These are phyloP conservation scores for Biscogniauxia marginata DNA, from an alignment of 2,329 filamentous ascomycete genomes.

Conservation along the genomic window DNA sequence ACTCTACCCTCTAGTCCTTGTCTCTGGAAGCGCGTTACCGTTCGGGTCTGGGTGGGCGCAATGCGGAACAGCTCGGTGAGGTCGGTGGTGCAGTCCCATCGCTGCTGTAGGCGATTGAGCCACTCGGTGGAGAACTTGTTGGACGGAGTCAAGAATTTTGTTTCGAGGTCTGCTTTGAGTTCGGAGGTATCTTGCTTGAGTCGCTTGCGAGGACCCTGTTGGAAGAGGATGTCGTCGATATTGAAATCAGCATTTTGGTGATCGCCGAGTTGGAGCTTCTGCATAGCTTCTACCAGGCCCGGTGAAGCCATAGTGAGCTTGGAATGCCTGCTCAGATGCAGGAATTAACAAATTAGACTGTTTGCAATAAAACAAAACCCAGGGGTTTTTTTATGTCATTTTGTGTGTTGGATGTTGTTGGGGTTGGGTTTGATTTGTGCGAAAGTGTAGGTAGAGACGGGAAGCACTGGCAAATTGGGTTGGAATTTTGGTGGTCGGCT, in stretches of 20 bases:
- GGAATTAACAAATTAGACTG: not conserved
- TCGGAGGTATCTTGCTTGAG: conserved; percentile 55
- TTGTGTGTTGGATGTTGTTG: not conserved
- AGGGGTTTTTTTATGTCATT: too few relatives aligned
- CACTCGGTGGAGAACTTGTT: conserved; percentile 77
- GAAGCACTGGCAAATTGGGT: not conserved
- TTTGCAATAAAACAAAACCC: too few relatives aligned
- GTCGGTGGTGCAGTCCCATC: conserved; percentile 80
- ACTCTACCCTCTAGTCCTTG: conserved; percentile 91
- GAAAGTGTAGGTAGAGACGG: not conserved
- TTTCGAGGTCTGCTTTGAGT: conserved; percentile 70
- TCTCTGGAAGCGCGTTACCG: conserved; percentile 87
- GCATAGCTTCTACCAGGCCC: conserved; percentile 48
- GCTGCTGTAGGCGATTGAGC: conserved; percentile 85
- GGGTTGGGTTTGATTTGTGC: not conserved
- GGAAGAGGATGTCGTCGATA: conserved; percentile 60
- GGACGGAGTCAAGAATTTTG: conserved; percentile 76
- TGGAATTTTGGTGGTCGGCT: not conserved
- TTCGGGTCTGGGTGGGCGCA: conserved; percentile 87
- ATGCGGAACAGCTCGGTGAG: conserved; percentile 83
- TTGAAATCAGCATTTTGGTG: conserved; percentile 31
- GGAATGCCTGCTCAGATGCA: not conserved
- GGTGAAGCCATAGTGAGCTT: conserved; percentile 26
- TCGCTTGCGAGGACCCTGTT: conserved; percentile 41
- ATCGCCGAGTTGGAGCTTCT: conserved; percentile 47